Conservation (phyloP, 495 filamentous ascomycete species). For the Copromyces sp. region DNA sequence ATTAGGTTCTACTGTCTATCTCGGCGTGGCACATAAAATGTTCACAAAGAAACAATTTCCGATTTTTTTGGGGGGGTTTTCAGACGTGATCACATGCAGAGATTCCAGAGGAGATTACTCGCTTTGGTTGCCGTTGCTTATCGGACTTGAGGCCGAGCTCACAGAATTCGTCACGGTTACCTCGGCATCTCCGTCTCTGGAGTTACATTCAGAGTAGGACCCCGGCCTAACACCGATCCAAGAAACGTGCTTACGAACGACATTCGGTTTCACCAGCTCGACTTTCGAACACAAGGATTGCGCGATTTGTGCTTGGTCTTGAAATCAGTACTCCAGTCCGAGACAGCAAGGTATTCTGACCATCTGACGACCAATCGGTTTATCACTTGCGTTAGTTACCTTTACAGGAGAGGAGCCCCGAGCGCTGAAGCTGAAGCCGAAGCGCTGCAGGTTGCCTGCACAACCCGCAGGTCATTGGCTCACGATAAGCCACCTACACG, state of each 20-base stretch:
- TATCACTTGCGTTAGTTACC: neutral
- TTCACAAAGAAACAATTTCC: neutral
- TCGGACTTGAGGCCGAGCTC: neutral
- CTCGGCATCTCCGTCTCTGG: neutral
- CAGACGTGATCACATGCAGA: neutral
- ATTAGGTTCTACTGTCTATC: neutral
- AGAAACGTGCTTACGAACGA: neutral
- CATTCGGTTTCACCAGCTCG: neutral
- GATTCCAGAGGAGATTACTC: neutral
- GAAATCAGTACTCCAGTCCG: neutral
- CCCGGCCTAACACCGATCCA: neutral
- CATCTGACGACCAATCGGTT: neutral
- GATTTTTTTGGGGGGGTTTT: neutral
- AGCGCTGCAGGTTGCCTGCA: neutral
- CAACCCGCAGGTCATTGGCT: neutral
- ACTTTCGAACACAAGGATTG: neutral
- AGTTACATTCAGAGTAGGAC: neutral
- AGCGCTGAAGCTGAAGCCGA: neutral
- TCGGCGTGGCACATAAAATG: neutral
- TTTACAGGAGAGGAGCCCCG: neutral
- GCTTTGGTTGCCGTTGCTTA: neutral
- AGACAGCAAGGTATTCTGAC: neutral
- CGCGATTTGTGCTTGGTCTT: neutral
- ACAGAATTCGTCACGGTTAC: neutral
- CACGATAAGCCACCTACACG: no score